Percentiles rank a stretch among this genome's conserved stretches.
phyloP scores from a whole-genome alignment of 495 filamentous ascomycete genomes.

The Geopyxis carbonaria region DNA sequence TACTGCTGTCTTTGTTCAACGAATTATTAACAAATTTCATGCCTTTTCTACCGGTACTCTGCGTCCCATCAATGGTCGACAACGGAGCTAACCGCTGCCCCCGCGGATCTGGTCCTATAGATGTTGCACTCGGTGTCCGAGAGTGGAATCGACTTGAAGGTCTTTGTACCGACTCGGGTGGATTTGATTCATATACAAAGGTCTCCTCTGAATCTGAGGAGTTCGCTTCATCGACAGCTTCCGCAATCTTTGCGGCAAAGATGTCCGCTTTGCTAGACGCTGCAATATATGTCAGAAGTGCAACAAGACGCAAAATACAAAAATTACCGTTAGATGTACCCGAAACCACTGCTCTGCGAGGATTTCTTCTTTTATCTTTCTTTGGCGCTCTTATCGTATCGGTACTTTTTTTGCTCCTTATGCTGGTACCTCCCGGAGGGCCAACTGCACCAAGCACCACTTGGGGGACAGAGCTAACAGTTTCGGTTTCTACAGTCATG shows the following conservation, averaged over 20 bases:
- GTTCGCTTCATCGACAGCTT: conserved; percentile 78
- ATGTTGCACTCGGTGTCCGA: conserved; percentile 84
- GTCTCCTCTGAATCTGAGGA: conserved; percentile 96
- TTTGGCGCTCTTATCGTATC: conserved; percentile 78
- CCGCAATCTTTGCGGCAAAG: conserved; percentile 91
- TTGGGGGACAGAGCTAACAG: conserved; percentile 79
- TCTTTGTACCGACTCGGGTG: conserved; percentile 64
- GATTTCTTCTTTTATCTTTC: conserved; percentile 66
- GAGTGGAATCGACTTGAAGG: conserved; percentile 67
- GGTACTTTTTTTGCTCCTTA: conserved; percentile 71
- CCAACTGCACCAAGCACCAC: conserved; percentile 57
- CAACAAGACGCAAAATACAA: conserved; percentile 5
- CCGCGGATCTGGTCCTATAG: conserved; percentile 57
- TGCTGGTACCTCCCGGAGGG: conserved; percentile 48
- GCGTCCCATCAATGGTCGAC: conserved; percentile 31
- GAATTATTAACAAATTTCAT: conserved; percentile 93
- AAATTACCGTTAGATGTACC: conserved; percentile 35
- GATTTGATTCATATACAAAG: conserved; percentile 98
- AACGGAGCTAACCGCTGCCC: conserved; percentile 37
- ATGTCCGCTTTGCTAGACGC: conserved; percentile 95
- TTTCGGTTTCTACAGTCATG: conserved; percentile 98
- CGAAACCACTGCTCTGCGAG: conserved; percentile 51
- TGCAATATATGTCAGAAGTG: conserved; percentile 15
- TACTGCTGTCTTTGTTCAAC: conserved; percentile 39
- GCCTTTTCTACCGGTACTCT: conserved; percentile 65